Percentiles rank a stretch among this genome's conserved stretches.
phyloP scores from a whole-genome alignment of 148 eudicot genomes.

The Camellia granthamiana region DNA sequence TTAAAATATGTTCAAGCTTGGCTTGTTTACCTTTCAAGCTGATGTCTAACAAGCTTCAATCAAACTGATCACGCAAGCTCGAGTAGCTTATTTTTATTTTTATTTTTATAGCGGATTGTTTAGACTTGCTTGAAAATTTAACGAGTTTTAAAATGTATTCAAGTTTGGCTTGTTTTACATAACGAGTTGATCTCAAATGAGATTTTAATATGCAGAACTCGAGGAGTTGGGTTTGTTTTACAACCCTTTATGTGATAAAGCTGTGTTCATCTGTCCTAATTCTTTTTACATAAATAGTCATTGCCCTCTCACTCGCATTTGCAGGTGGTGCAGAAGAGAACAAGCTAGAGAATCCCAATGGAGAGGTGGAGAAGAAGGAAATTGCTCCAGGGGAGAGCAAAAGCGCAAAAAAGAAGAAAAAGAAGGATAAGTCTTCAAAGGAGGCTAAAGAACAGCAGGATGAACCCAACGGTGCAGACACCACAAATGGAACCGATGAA shows the following conservation, averaged over 20 bases:
- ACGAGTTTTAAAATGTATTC: no score
- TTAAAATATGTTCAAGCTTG: no score
- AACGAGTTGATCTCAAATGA: no score
- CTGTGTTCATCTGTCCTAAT: neutral
- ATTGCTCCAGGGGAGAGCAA: constrained; percentile 54
- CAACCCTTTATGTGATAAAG: neutral
- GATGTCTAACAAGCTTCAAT: no score
- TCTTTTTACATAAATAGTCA: neutral
- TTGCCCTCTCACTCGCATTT: neutral
- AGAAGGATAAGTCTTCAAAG: constrained; percentile 70
- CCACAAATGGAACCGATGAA: constrained; percentile 28
- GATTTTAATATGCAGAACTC: no score
- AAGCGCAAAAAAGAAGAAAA: constrained; percentile 84
- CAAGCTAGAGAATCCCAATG: constrained; percentile 44
- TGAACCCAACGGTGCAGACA: constrained; percentile 42
- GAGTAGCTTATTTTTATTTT: no score
- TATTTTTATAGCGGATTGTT: no score
- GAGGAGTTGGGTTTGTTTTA: no score
- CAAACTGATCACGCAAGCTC: no score
- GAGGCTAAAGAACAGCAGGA: constrained; percentile 61
- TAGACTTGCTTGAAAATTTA: no score
- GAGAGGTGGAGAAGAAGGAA: constrained; percentile 60
- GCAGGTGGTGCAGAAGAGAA: constrained; percentile 52
- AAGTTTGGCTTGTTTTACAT: no score
- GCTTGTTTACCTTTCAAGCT: no score